These are phyloP conservation scores for Ophiocordyceps camponoti-saundersi DNA, from an alignment of 2,329 filamentous ascomycete genomes.

Conservation along the genomic window DNA sequence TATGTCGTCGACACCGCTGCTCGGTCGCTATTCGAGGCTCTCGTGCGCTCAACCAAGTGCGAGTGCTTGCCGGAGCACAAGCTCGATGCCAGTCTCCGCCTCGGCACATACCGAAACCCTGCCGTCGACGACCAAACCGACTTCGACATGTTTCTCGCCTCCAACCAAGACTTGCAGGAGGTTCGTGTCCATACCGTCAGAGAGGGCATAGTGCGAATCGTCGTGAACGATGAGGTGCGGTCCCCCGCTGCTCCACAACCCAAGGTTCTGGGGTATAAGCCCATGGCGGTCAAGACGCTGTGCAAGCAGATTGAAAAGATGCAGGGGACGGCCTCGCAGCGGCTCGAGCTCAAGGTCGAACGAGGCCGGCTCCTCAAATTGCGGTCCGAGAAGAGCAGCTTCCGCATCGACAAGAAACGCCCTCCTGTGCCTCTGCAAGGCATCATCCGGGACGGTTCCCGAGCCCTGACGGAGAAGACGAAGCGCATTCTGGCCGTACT, in stretches of 20 bases:
- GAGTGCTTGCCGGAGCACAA: neutral
- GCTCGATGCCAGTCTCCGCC: neutral
- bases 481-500: constrained; percentile 3
- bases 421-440: constrained; percentile 1
- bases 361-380: constrained; percentile 3
- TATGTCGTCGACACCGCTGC: no score
- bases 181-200: neutral
- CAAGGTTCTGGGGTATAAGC: no score
- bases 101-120: neutral
- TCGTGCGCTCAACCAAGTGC: neutral
- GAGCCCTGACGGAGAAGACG: constrained; percentile 3
- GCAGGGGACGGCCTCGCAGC: neutral
- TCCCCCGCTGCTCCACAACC: no score
- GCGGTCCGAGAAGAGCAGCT: constrained; percentile 1
- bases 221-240: no score
- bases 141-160: neutral
- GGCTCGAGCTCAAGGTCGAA: constrained; percentile 2
- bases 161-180: neutral
- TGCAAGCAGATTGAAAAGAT: neutral
- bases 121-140: neutral
- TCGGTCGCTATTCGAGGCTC: constrained; percentile 3
- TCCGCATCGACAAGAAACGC: constrained; percentile 1
- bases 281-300: neutral
- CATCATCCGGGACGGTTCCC: neutral
- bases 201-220: neutral